These are phyloP conservation scores for Orbilia oligospora DNA, from an alignment of 2,329 filamentous ascomycete species.

Conservation along the genomic window DNA sequence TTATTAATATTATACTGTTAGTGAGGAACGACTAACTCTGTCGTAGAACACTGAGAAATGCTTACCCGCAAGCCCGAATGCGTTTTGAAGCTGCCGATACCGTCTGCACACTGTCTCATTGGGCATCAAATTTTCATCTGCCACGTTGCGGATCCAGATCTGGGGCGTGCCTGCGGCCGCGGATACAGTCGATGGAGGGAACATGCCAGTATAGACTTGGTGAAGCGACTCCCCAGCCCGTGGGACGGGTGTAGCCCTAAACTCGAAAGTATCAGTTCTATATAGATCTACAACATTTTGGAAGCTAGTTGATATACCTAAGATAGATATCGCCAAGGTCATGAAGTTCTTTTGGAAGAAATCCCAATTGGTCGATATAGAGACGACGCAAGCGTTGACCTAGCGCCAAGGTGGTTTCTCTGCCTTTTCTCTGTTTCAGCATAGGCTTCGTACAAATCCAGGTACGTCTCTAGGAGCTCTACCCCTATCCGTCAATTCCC, in stretches of 20 bases:
- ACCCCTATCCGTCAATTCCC: constrained; percentile 78
- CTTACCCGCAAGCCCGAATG: constrained; percentile 59
- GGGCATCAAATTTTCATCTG: constrained; percentile 84
- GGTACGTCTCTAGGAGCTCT: not conserved
- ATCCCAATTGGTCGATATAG: constrained; percentile 81
- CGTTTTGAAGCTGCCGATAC: constrained; percentile 77
- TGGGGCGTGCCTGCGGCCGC: constrained; percentile 64
- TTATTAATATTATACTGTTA: not conserved
- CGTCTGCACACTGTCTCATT: constrained; percentile 82
- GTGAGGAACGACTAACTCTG: not conserved
- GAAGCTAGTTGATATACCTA: constrained; percentile 67
- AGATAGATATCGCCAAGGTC: constrained; percentile 77
- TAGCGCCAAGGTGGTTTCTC: constrained; percentile 79
- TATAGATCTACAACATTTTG: not conserved
- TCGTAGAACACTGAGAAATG: constrained; percentile 71
- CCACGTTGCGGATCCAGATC: constrained; percentile 65
- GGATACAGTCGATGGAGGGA: constrained; percentile 73
- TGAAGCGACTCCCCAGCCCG: constrained; percentile 84
- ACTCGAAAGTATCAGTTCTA: not conserved
- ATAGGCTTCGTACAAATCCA: not conserved
- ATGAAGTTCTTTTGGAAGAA: constrained; percentile 73
- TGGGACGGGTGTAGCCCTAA: constrained; percentile 77
- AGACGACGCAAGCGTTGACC: constrained; percentile 78
- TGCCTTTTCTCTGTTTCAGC: constrained; percentile 69
- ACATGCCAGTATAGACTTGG: constrained; percentile 81